phyloP scores from a whole-genome alignment of 805 yeast genomes.

The Scheffersomyces coipomensis region DNA sequence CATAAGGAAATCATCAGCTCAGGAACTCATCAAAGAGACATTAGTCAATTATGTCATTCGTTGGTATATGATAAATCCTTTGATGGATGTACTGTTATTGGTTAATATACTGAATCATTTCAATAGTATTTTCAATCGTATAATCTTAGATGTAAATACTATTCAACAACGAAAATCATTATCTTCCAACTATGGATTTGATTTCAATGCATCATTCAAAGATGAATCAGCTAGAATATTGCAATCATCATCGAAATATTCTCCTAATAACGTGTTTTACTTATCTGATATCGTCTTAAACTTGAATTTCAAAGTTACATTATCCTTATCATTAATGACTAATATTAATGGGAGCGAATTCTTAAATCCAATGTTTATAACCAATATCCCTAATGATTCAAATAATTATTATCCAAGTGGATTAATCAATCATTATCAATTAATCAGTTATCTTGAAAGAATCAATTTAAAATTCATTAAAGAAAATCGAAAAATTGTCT shows the following conservation, averaged over 20 bases:
- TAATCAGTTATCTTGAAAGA: constrained; percentile 5
- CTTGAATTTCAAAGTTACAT: not conserved
- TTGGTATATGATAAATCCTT: not conserved
- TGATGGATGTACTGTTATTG: not conserved
- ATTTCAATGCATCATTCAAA: not conserved
- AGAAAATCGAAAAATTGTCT: constrained; percentile 4
- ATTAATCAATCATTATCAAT: constrained; percentile 8
- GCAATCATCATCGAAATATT: not conserved
- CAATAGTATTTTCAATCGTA: not conserved
- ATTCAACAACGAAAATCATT: not conserved
- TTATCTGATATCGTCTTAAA: constrained; percentile 8
- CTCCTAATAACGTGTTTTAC: constrained; percentile 6
- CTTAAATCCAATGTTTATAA: constrained; percentile 8
- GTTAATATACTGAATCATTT: not conserved
- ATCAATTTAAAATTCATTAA: constrained; percentile 7
- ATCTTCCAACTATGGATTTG: not conserved
- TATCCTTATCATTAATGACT: constrained; percentile 6
- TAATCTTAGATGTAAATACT: too few species aligned
- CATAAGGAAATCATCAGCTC: not conserved
- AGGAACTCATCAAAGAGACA: not conserved
- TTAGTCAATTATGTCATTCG: not conserved
- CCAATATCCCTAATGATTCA: not conserved
- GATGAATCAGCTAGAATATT: not conserved
- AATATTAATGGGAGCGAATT: constrained; percentile 6
- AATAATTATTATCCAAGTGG: constrained; percentile 10